phyloP scores from a whole-genome alignment of 1,284 basidiomycete genomes.

The Athelia sp. region DNA sequence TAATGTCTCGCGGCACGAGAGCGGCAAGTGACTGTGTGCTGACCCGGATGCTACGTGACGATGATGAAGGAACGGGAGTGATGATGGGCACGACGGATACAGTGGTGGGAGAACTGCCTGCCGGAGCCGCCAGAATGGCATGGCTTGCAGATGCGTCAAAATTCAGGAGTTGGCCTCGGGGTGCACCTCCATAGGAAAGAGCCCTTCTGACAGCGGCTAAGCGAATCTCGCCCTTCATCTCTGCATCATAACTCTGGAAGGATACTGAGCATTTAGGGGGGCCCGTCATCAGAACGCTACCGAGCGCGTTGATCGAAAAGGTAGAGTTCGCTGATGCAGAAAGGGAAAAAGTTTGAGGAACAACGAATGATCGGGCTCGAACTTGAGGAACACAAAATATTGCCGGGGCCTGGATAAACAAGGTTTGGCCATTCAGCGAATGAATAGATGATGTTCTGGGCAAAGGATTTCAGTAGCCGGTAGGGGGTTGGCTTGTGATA shows the following conservation, averaged over 20 bases:
- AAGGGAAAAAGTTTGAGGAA: constrained; percentile 27
- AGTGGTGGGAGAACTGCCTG: neutral
- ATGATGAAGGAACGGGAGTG: neutral
- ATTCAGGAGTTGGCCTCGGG: constrained; percentile 9
- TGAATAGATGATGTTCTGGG: neutral
- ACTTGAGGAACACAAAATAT: constrained; percentile 27
- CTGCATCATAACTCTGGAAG: constrained; percentile 14
- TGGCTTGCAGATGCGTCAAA: neutral
- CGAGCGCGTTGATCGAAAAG: constrained; percentile 22
- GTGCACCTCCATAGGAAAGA: constrained; percentile 11
- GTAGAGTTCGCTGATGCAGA: constrained; percentile 20
- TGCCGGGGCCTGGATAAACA: constrained; percentile 18
- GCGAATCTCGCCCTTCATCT: constrained; percentile 4
- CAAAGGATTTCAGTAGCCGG: neutral
- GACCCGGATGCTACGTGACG: neutral
- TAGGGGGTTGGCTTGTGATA: neutral
- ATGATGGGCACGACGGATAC: neutral
- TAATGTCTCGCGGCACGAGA: neutral
- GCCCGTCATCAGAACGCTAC: constrained; percentile 16
- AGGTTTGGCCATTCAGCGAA: constrained; percentile 4
- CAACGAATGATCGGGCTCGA: constrained; percentile 13
- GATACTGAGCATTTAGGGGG: constrained; percentile 23
- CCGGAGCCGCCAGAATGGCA: neutral
- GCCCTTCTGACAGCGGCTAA: neutral
- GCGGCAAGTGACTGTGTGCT: neutral